Conservation (phyloP, 768 basidiomycete genomes). For the Infundibulicybe gibba region DNA sequence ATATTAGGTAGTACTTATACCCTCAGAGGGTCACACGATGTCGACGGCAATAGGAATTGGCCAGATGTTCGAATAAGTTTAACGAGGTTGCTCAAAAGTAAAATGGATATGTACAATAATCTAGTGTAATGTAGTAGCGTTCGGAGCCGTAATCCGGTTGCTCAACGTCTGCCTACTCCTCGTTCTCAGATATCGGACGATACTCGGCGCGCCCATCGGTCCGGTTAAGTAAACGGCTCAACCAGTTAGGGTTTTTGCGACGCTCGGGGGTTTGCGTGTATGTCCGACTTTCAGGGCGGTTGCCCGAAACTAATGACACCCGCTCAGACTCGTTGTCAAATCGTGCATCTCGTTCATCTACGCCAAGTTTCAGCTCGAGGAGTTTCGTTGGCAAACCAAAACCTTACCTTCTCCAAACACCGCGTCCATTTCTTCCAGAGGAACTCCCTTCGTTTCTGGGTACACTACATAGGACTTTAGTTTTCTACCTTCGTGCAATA, state of each 20-base stretch:
- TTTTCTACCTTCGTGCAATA: background rate
- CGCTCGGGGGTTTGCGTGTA: constrained; percentile 15
- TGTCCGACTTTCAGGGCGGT: constrained; percentile 31
- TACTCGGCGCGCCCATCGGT: constrained; percentile 18
- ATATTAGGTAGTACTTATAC: too few species aligned
- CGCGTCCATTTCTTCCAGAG: constrained; percentile 87
- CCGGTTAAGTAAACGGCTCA: constrained; percentile 47
- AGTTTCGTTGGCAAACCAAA: background rate
- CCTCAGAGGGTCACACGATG: too few species aligned
- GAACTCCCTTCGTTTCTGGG: constrained; percentile 84
- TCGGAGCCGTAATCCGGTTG: too few species aligned
- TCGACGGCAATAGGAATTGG: too few species aligned
- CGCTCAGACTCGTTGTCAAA: constrained; percentile 63
- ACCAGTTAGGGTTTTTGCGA: constrained; percentile 34
- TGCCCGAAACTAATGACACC: constrained; percentile 46
- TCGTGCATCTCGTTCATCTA: constrained; percentile 49
- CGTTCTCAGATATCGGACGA: constrained; percentile 20
- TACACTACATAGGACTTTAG: constrained; percentile 46
- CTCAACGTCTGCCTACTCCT: constrained; percentile 5
- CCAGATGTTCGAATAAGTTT: too few species aligned
- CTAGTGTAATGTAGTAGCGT: too few species aligned
- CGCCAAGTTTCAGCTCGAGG: background rate
- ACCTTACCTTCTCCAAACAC: constrained; percentile 83
- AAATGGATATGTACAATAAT: too few species aligned
- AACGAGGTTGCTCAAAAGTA: too few species aligned